A percentile compares a stretch with the other conserved stretches of the same genome.
Conservation (phyloP, 2,329 filamentous ascomycete genomes). For the Fusarium tricinctum region DNA sequence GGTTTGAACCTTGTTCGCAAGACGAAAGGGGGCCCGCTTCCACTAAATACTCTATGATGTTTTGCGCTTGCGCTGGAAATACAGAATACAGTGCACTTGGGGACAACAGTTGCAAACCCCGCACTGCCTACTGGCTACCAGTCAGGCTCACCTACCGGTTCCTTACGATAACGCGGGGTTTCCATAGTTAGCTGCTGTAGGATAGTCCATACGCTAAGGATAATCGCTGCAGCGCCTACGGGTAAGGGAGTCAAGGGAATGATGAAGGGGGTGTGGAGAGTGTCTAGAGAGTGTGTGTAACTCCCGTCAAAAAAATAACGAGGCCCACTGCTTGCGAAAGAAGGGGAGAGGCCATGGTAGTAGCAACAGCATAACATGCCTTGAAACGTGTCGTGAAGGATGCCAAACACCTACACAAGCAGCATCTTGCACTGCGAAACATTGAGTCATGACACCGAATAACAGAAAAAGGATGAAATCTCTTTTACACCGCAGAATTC, state of each 20-base stretch:
- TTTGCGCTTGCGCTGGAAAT: slow-evolving; percentile 1
- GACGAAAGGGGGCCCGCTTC: slow-evolving; percentile 39
- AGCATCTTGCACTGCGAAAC: neutral
- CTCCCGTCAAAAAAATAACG: slow-evolving; percentile 9
- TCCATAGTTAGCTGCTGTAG: neutral
- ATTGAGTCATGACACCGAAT: slow-evolving; percentile 14
- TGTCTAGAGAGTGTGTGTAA: neutral
- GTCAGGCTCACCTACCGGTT: neutral
- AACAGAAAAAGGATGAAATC: slow-evolving; percentile 2
- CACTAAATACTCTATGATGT: slow-evolving; percentile 39
- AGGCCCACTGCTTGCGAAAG: slow-evolving; percentile 21
- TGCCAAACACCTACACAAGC: neutral
- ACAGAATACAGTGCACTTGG: slow-evolving; percentile 19
- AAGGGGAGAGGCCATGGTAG: slow-evolving; percentile 5
- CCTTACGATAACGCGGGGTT: slow-evolving; percentile 41
- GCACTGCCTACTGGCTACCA: slow-evolving; percentile 33
- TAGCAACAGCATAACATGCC: neutral
- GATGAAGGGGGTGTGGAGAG: slow-evolving; percentile 23
- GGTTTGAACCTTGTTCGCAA: slow-evolving; percentile 25
- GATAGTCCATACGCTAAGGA: neutral
- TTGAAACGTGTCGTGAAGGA: neutral
- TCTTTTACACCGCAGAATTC: slow-evolving; percentile 20
- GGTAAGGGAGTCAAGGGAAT: neutral
- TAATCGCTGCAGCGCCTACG: neutral
- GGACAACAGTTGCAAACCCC: slow-evolving; percentile 36